Evolutionary conservation across 108 stramenopile species (phyloP).

Genomic region (Chaetoceros muelleri): DNA sequence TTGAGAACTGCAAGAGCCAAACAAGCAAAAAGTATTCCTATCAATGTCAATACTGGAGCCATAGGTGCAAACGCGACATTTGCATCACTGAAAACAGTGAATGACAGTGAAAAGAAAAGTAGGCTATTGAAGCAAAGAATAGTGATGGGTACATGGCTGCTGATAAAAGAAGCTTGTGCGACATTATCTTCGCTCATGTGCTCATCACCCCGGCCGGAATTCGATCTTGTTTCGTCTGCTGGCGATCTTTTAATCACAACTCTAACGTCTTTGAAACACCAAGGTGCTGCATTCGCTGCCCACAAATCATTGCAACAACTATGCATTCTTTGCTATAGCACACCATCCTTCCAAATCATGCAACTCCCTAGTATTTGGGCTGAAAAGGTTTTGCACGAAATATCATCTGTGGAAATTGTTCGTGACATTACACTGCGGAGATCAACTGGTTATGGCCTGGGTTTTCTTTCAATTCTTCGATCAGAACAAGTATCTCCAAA

Average conservation of each 20-base stretch:
- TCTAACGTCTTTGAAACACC: conserved; percentile 47
- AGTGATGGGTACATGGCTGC: conserved; percentile 55
- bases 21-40: conserved; percentile 7
- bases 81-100: conserved; percentile 19
- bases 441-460: conserved; percentile 55
- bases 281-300: conserved; percentile 58
- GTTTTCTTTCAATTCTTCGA: conserved; percentile 49
- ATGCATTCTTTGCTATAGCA: conserved; percentile 11
- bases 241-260: conserved; percentile 40
- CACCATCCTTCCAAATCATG: not conserved
- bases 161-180: conserved; percentile 50
- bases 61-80: conserved; percentile 59
- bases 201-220: not conserved
- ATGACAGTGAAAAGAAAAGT: conserved; percentile 12
- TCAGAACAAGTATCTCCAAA: conserved; percentile 17
- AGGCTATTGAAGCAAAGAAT: conserved; percentile 40
- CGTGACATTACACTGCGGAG: conserved; percentile 52
- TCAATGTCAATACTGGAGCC: conserved; percentile 61
- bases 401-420: conserved; percentile 32
- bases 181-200: conserved; percentile 16
- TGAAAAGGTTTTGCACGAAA: conserved; percentile 27
- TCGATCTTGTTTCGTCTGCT: conserved; percentile 9
- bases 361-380: conserved; percentile 25
- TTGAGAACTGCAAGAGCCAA: conserved; percentile 1
- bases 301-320: conserved; percentile 42